Conservation (phyloP, 2,329 filamentous ascomycete species). For the Calycina herbarum region DNA sequence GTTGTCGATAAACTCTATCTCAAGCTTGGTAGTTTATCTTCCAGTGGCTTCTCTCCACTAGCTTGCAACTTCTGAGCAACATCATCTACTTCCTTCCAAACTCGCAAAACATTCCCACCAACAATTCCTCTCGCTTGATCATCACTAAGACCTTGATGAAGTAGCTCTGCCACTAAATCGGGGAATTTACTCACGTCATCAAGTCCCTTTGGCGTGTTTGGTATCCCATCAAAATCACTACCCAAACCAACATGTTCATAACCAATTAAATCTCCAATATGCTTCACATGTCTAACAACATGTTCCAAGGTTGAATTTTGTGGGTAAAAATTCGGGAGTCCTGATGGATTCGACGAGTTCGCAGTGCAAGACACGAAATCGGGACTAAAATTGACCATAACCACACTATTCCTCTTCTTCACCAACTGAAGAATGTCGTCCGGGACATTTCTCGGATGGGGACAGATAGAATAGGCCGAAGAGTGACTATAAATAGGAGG, state of each 20-base stretch:
- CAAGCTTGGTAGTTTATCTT: slow-evolving; percentile 49
- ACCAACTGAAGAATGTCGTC: slow-evolving; percentile 80
- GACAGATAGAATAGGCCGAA: slow-evolving; percentile 76
- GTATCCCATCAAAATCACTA: slow-evolving; percentile 84
- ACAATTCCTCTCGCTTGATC: slow-evolving; percentile 72
- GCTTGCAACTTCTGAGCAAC: slow-evolving; percentile 67
- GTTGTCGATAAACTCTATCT: background rate
- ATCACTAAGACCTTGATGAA: slow-evolving; percentile 73
- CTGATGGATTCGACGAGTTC: slow-evolving; percentile 56
- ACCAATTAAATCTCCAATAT: slow-evolving; percentile 81
- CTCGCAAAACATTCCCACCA: slow-evolving; percentile 78
- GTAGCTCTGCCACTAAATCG: slow-evolving; percentile 71
- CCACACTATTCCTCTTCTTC: slow-evolving; percentile 68
- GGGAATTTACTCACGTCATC: slow-evolving; percentile 87
- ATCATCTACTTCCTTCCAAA: slow-evolving; percentile 77
- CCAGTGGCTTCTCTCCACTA: slow-evolving; percentile 47
- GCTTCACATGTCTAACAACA: slow-evolving; percentile 75
- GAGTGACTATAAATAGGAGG: slow-evolving; percentile 90
- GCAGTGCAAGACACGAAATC: slow-evolving; percentile 73
- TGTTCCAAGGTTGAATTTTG: slow-evolving; percentile 72
- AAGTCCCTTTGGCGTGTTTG: slow-evolving; percentile 65
- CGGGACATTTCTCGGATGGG: slow-evolving; percentile 86
- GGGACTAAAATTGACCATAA: slow-evolving; percentile 90
- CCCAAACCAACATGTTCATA: slow-evolving; percentile 87
- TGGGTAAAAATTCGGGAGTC: slow-evolving; percentile 67